Conservation (phyloP, 495 filamentous ascomycete genomes). For the Penicillium taxi region DNA sequence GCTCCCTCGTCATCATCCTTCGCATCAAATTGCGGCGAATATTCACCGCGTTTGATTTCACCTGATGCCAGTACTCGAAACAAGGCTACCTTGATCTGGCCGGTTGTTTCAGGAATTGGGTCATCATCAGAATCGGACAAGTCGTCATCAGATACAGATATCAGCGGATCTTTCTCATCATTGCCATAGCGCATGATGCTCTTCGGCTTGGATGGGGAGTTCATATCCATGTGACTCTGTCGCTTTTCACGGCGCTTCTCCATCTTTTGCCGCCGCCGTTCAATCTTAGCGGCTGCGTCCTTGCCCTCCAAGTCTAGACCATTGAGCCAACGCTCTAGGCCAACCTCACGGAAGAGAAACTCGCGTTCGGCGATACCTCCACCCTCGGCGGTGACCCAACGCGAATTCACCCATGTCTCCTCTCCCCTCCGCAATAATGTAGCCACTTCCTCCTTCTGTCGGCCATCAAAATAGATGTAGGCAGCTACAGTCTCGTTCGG, state of each 20-base stretch:
- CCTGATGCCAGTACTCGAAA: conserved; percentile 93
- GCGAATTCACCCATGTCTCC: conserved; percentile 97
- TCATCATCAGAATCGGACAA: conserved; percentile 70
- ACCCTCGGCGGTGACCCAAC: conserved; percentile 94
- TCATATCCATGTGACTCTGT: conserved; percentile 44
- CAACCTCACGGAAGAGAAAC: conserved; percentile 96
- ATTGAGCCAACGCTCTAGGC: conserved; percentile 90
- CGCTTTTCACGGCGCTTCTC: conserved; percentile 74
- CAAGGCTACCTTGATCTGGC: conserved; percentile 96
- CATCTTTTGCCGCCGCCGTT: conserved; percentile 76
- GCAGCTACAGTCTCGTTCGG: conserved; percentile 95
- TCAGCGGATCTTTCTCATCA: conserved; percentile 62
- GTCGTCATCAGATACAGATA: conserved; percentile 61
- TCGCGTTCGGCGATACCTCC: conserved; percentile 93
- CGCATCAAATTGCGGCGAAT: conserved; percentile 95
- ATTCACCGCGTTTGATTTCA: conserved; percentile 94
- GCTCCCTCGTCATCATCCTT: conserved; percentile 80
- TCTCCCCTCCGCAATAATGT: conserved; percentile 87
- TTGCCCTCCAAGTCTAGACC: conserved; percentile 86
- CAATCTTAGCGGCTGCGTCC: conserved; percentile 79
- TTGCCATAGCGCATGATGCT: conserved; percentile 69
- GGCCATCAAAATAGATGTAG: conserved; percentile 97
- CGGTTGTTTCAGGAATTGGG: conserved; percentile 84
- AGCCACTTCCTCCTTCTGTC: conserved; percentile 93
- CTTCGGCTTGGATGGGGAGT: conserved; percentile 39